phyloP scores from a whole-genome alignment of 495 filamentous ascomycete species.

The Xylaria acuta region DNA sequence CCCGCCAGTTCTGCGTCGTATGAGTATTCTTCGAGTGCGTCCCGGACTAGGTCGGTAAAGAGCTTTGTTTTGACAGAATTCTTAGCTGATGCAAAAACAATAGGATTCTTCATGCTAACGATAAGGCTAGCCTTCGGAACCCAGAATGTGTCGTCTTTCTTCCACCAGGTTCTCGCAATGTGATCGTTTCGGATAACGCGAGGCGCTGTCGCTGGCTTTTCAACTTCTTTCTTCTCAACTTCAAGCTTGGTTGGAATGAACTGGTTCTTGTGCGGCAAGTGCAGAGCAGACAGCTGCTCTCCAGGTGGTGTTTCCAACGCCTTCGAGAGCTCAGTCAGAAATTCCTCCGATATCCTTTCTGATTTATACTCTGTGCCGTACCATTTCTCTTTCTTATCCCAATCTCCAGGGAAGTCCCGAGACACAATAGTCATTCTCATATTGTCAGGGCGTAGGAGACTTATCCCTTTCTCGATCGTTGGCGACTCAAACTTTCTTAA shows the following conservation, averaged over 20 bases:
- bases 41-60: constrained; percentile 86
- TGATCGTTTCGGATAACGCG: constrained; percentile 89
- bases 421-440: constrained; percentile 83
- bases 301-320: constrained; percentile 63
- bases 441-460: constrained; percentile 84
- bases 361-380: constrained; percentile 94
- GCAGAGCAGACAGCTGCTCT: constrained; percentile 71
- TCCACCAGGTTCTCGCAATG: constrained; percentile 88
- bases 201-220: constrained; percentile 74
- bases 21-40: constrained; percentile 91
- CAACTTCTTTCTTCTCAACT: constrained; percentile 90
- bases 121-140: constrained; percentile 91
- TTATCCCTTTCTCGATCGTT: constrained; percentile 75
- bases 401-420: constrained; percentile 81
- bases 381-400: constrained; percentile 93
- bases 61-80: constrained; percentile 78
- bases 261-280: constrained; percentile 92
- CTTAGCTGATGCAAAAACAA: constrained; percentile 77
- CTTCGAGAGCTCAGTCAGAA: constrained; percentile 69
- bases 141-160: constrained; percentile 99
- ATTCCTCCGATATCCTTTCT: constrained; percentile 79
- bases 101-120: constrained; percentile 78
- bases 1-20: constrained; percentile 97
- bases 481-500: constrained; percentile 79
- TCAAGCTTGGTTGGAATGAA: constrained; percentile 95